Evolutionary conservation across 2,329 filamentous ascomycete genomes (phyloP), one percentile per base, ranked within the genome.

Genomic region (Drechslerella coelobrocha): DNA sequence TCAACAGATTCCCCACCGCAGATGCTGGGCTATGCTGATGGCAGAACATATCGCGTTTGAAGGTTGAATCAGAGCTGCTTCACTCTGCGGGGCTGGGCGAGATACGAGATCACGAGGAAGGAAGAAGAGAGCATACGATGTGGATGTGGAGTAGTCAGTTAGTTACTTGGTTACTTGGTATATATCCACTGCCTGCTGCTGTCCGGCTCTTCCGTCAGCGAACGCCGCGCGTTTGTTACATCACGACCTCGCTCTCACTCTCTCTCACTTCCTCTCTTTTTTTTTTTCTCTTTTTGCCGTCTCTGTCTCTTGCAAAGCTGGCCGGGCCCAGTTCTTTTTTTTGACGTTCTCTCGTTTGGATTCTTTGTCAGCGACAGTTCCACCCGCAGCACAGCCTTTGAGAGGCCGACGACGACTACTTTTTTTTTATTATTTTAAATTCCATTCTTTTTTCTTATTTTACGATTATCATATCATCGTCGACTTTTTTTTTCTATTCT

Each of bases 41-140:
- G 24, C 53, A 45, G 65, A 63, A 71, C 66, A 14, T 47, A 59
- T 31, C 59, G 43, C 48, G 66, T 71, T 71, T 71, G 66, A 71
- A 60, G 66, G 45, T 62, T 71, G 66, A 71, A 63, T 71, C 66
- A 71, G 43, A 71, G 57, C 7, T 71, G 66, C 66, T 59, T 71
- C 66, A 71, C 59, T 39, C 54, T 63, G 59, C 59, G 59, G 66
- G 59, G 65, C 57, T 50, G 27, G 23, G 29, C 43, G 41, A 60
- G 27, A 31, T 31, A 6, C 6, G 29, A 31, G 6, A 31, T 31
- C 29, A 12, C 34, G 56, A 41, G 26, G n/a, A 50, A 41, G n/a
- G n/a, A n/a, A n/a, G n/a, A n/a, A n/a, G n/a, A n/a, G 8, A 52
- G 23, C 47, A 61, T 21, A 17, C 48, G 29, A 31, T 31, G 29